phyloP scores from a whole-genome alignment of 495 filamentous ascomycete genomes.

The Umbilicaria muhlenbergii region DNA sequence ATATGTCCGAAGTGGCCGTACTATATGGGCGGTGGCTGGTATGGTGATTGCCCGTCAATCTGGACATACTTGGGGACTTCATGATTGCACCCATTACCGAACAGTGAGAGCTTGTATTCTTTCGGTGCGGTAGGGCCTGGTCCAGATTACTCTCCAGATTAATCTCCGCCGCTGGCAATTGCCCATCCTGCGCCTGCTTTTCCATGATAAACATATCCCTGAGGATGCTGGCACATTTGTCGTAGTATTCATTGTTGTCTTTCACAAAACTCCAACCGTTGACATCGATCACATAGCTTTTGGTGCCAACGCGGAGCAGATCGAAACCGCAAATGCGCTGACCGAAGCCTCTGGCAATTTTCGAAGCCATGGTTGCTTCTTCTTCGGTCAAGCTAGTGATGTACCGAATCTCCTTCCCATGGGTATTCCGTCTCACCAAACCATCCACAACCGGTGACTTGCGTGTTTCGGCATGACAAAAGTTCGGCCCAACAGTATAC shows the following conservation, averaged over 20 bases:
- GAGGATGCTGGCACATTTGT: slow-evolving; percentile 73
- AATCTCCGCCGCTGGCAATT: slow-evolving; percentile 10
- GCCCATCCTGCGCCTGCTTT: slow-evolving; percentile 37
- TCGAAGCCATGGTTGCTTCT: slow-evolving; percentile 71
- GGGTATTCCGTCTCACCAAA: slow-evolving; percentile 84
- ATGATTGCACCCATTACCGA: slow-evolving; percentile 22
- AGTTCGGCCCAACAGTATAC: slow-evolving; percentile 88
- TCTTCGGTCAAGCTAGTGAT: slow-evolving; percentile 70
- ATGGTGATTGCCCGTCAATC: slow-evolving; percentile 34
- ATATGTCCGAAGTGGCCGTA: slow-evolving; percentile 25
- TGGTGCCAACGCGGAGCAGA: slow-evolving; percentile 69
- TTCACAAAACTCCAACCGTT: slow-evolving; percentile 99
- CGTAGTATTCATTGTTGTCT: slow-evolving; percentile 97
- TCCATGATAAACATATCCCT: slow-evolving; percentile 75
- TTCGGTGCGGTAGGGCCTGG: slow-evolving; percentile 23
- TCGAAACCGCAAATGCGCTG: slow-evolving; percentile 96
- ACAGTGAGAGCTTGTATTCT: slow-evolving; percentile 18
- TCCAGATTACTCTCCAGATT: slow-evolving; percentile 14
- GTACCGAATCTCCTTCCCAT: slow-evolving; percentile 94
- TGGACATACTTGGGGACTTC: slow-evolving; percentile 49
- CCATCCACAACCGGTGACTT: slow-evolving; percentile 97
- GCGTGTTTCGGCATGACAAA: slow-evolving; percentile 90
- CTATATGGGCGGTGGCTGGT: slow-evolving; percentile 20
- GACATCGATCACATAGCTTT: slow-evolving; percentile 96
- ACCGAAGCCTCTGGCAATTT: slow-evolving; percentile 84